Evolutionary conservation across 2,329 filamentous ascomycete genomes (phyloP), one percentile per base, ranked within the genome.

Genomic region (Hymenoscyphus scutula): DNA sequence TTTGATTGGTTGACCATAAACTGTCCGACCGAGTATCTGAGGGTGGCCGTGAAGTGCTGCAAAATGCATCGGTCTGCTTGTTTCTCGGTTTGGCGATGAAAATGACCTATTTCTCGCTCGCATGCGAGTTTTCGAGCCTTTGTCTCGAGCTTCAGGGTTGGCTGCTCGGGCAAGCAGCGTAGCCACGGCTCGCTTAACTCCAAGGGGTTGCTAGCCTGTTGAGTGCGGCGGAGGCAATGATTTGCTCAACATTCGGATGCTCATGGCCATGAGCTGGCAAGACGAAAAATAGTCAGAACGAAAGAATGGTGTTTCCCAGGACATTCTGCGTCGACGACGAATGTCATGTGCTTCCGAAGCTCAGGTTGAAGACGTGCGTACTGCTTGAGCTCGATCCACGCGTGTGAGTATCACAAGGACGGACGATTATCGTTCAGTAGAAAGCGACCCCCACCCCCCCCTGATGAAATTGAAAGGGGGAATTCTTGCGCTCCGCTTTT

Each of bases 141-240:
- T 89, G 73, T 96, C 92, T 61, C 86, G 84, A 38, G 86, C 79
- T 70, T 94, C 87, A 0, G 89, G 86, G 71, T 89, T 89, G 23
- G 90, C 91, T n/a, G 90, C 90, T 66, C 90, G 84, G 11, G 88
- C 89, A 23, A 96, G 79, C 29, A 96, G 81, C 32, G 88, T 90
- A 13, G 89, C 89, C 58, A 90, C 89, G 66, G 95, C 89, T 55
- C 89, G 84, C 66, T 88, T 84, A 68, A 92, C 83, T 5, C 91
- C 91, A 13, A 93, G 78, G 7, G 27, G 27, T 29, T 3, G 27
- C 27, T 29, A 6, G 27, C 27, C 27, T 29, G 27, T 29, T 29
- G 27, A 29, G 27, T n/a, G n/a, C n/a, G n/a, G n/a, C n/a, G n/a
- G 27, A 29, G 27, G 27, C 6, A 29, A 29, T 6, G 27, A 29